Percentiles rank a stretch among this genome's conserved stretches.
These are phyloP conservation scores for Penicillium verhagenii DNA, from an alignment of 495 filamentous ascomycete genomes.

Conservation along the genomic window DNA sequence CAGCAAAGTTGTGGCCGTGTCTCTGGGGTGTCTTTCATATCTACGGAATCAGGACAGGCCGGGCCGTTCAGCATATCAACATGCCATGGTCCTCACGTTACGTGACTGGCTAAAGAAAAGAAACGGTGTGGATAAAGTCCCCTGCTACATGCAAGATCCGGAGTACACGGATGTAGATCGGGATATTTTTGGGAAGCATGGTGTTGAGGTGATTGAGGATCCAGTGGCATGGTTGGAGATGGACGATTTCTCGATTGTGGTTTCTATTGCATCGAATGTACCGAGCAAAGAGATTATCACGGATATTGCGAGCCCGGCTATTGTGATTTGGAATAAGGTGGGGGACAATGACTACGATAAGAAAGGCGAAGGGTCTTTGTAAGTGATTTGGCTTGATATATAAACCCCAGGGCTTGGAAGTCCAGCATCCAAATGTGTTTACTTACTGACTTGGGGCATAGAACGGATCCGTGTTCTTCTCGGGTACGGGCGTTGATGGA, in stretches of 20 bases:
- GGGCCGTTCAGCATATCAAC: conserved; percentile 4
- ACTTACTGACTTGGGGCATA: neutral
- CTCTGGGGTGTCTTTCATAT: conserved; percentile 12
- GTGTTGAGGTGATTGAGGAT: conserved; percentile 28
- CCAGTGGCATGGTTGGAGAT: conserved; percentile 33
- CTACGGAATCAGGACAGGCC: neutral
- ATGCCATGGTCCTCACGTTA: conserved; percentile 13
- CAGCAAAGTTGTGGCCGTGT: conserved; percentile 11
- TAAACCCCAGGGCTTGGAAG: too few species aligned
- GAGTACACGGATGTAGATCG: conserved; percentile 19
- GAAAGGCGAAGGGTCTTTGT: neutral
- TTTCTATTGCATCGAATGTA: conserved; percentile 27
- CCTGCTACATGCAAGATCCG: conserved; percentile 31
- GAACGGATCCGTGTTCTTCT: conserved; percentile 3
- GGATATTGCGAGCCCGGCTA: conserved; percentile 31
- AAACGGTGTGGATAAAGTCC: neutral
- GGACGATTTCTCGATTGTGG: conserved; percentile 28
- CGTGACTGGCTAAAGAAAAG: conserved; percentile 11
- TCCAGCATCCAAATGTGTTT: too few species aligned
- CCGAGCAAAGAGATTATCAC: conserved; percentile 33
- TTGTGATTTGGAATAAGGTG: conserved; percentile 14
- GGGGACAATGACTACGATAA: conserved; percentile 1
- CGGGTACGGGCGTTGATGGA: conserved; percentile 4
- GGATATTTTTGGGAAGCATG: conserved; percentile 16
- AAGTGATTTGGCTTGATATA: too few species aligned